Base-by-base conservation (phyloP, 2,329 filamentous ascomycete genomes). In the Coniochaeta hoffmannii region DNA sequence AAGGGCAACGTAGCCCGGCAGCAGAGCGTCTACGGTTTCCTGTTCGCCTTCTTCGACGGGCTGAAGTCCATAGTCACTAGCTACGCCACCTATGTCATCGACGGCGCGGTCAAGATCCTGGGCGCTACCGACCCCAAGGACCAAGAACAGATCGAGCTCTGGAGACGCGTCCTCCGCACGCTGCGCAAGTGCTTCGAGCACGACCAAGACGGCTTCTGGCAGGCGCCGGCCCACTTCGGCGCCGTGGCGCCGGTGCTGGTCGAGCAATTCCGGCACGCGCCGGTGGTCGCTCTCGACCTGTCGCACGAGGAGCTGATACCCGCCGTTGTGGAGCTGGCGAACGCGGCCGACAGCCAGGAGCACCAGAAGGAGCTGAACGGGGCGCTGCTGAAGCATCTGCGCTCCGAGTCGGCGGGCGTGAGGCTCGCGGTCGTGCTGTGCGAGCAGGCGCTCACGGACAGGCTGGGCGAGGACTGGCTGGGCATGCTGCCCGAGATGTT, bases 181-280 rank as follows among this genome's bases (percentile, higher is more conserved):
- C 77, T 97, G 49, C 76, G 80, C 28, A 86, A 84, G 62, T 87
- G 85, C 63, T 96, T 97, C 66, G 81, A 88, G 70, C 85, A 96
- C 68, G 94, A 97, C 67, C 89, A 96, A 71, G 91, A 96, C 68
- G 88, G 91, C 70, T 97, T 96, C 76, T 97, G 92, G 92, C 91
- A 96, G 77, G 85, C 89, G 0, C 93, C 94, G 0, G 81, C 88
- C 0, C 92, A 97, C 73, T 96, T 97, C 66, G 78, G 79, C 56
- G 82, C 82, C 28, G 84, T 97, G 36, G 82, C 85, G 14, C 76
- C 79, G 0, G 83, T 87, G 2, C 77, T 97, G 30, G 79, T 90
- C 59, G 74, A 78, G 24, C 90, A 95, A 58, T 82, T 87, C 60
- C 63, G 74, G 38, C 72, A 76, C 60, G 82, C 76, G 49, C 68